These are phyloP conservation scores for Boletus rubroflammeus DNA, from an alignment of 768 basidiomycete genomes.

Conservation along the genomic window DNA sequence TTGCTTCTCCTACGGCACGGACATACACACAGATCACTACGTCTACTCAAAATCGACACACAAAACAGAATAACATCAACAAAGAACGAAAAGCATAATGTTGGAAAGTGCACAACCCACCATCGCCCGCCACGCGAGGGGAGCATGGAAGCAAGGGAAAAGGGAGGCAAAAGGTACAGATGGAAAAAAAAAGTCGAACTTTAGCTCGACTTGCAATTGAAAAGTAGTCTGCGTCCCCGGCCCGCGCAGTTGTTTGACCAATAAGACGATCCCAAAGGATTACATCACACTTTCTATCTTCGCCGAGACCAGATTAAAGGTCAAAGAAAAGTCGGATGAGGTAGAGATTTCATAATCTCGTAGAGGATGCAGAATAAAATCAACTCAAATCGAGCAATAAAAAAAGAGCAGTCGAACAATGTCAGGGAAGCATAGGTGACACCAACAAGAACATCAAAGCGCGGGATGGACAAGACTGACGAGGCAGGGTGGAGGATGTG, in stretches of 20 bases:
- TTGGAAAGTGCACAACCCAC: not conserved
- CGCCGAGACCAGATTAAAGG: conserved; percentile 28
- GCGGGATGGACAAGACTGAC: conserved; percentile 2
- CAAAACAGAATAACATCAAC: conserved; percentile 4
- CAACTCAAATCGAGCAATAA: conserved; percentile 20
- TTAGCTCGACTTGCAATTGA: conserved; percentile 17
- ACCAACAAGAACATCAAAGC: conserved; percentile 13
- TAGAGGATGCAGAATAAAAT: conserved; percentile 24
- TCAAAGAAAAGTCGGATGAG: conserved; percentile 27
- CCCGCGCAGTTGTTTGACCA: conserved; percentile 29
- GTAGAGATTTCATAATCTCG: conserved; percentile 16
- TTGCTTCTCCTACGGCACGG: not conserved
- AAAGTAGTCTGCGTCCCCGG: conserved; percentile 16
- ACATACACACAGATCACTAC: conserved; percentile 5
- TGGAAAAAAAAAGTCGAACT: not conserved
- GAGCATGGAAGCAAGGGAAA: not conserved
- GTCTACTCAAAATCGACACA: not conserved
- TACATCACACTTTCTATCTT: conserved; percentile 14
- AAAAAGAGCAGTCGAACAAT: not conserved
- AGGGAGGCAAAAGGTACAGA: not conserved
- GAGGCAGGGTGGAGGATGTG: not conserved
- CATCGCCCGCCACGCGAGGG: not conserved
- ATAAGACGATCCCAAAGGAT: conserved; percentile 25
- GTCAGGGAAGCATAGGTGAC: conserved; percentile 5
- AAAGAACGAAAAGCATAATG: conserved; percentile 6